These are phyloP conservation scores for Trichoderma hamatum DNA, from an alignment of 2,329 filamentous ascomycete genomes.

Conservation along the genomic window DNA sequence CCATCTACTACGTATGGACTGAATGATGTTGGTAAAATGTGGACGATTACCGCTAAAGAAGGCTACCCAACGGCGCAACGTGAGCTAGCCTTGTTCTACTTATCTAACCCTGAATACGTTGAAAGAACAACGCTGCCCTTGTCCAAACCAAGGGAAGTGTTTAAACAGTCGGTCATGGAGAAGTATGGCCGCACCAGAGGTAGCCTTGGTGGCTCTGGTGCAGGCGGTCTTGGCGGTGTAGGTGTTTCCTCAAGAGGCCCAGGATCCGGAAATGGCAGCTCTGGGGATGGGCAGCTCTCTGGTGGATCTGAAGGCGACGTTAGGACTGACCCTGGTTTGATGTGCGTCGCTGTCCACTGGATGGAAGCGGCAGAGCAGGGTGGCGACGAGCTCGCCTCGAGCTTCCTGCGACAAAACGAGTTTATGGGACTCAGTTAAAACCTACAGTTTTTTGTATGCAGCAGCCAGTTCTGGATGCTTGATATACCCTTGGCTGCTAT, in stretches of 20 bases:
- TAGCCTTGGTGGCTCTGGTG: slow-evolving; percentile 32
- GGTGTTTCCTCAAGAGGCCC: slow-evolving; percentile 32
- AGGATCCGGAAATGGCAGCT: slow-evolving; percentile 30
- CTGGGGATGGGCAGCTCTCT: slow-evolving; percentile 32
- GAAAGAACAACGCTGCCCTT: slow-evolving; percentile 80
- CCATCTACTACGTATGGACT: slow-evolving; percentile 68
- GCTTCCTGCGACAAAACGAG: slow-evolving; percentile 73
- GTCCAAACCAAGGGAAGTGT: slow-evolving; percentile 82
- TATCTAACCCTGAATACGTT: slow-evolving; percentile 87
- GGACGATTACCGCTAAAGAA: slow-evolving; percentile 91
- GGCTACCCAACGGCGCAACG: slow-evolving; percentile 81
- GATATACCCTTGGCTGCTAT: not conserved
- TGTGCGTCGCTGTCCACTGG: slow-evolving; percentile 97
- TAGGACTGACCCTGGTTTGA: slow-evolving; percentile 78
- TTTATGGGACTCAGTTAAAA: slow-evolving; percentile 40
- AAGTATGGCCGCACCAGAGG: slow-evolving; percentile 54
- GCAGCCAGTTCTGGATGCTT: not conserved
- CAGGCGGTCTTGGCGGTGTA: slow-evolving; percentile 33
- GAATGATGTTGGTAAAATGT: slow-evolving; percentile 83
- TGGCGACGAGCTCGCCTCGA: slow-evolving; percentile 82
- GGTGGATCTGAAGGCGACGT: slow-evolving; percentile 51
- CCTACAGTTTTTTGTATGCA: slow-evolving; percentile 28
- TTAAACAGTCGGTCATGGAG: slow-evolving; percentile 85
- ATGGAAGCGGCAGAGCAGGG: slow-evolving; percentile 87
- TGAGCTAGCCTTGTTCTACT: slow-evolving; percentile 89